Percentiles rank a stretch among this genome's conserved stretches.
phyloP scores from a whole-genome alignment of 805 yeast species.

The Candida oleophila region DNA sequence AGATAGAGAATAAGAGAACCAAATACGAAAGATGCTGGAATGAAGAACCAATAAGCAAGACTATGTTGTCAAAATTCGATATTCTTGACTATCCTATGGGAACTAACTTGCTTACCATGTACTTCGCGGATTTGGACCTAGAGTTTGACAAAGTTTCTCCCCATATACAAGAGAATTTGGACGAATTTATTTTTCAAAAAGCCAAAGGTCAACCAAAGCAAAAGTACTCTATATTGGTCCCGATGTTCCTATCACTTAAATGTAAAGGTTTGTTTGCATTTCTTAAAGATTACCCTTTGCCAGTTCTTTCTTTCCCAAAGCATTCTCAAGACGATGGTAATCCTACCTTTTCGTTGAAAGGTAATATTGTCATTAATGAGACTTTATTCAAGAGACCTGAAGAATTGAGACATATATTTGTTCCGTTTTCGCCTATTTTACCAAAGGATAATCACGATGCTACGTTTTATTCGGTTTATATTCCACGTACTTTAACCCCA shows the following conservation, averaged over 20 bases:
- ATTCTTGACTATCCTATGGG: slow-evolving; percentile 35
- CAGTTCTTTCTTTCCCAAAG: slow-evolving; percentile 51
- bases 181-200: slow-evolving; percentile 31
- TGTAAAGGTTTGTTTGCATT: slow-evolving; percentile 44
- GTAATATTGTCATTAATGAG: slow-evolving; percentile 59
- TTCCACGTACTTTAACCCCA: slow-evolving; percentile 63
- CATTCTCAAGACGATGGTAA: slow-evolving; percentile 11
- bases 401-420: slow-evolving; percentile 50
- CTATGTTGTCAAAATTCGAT: slow-evolving; percentile 31
- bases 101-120: slow-evolving; percentile 29
- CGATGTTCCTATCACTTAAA: slow-evolving; percentile 45
- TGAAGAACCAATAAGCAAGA: slow-evolving; percentile 26
- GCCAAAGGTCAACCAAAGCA: slow-evolving; percentile 54
- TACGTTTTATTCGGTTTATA: slow-evolving; percentile 55
- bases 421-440: slow-evolving; percentile 58
- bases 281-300: slow-evolving; percentile 57
- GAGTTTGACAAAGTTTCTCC: slow-evolving; percentile 24
- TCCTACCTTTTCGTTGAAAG: slow-evolving; percentile 30
- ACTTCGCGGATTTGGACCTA: slow-evolving; percentile 30
- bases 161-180: slow-evolving; percentile 23
- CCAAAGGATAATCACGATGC: slow-evolving; percentile 33
- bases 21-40: slow-evolving; percentile 33
- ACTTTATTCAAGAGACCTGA: slow-evolving; percentile 42
- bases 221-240: slow-evolving; percentile 54
- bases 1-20: slow-evolving; percentile 23